phyloP scores from a whole-genome alignment of 2,329 filamentous ascomycete genomes.

The Penicillium sp. region DNA sequence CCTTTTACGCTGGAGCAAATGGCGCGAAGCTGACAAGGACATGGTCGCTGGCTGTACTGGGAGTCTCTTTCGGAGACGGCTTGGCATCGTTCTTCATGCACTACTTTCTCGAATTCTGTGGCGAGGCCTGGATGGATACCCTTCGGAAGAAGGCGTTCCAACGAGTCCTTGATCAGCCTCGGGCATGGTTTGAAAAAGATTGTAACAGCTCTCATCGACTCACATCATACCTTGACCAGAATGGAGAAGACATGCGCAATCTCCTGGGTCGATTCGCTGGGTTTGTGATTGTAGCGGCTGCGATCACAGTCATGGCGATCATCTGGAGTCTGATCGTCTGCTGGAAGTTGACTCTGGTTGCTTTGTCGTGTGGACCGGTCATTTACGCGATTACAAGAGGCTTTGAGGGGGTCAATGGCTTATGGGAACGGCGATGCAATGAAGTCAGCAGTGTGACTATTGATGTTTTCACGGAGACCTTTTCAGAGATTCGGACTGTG shows the following conservation, averaged over 20 bases:
- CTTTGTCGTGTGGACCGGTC: conserved; percentile 63
- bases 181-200: conserved; percentile 69
- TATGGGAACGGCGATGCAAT: conserved; percentile 69
- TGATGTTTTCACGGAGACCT: conserved; percentile 66
- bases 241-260: conserved; percentile 82
- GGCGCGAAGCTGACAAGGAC: conserved; percentile 51
- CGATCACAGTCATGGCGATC: conserved; percentile 66
- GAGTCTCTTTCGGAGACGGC: conserved; percentile 64
- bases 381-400: conserved; percentile 62
- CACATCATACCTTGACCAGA: conserved; percentile 68
- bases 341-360: conserved; percentile 78
- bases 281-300: conserved; percentile 59
- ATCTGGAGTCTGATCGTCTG: conserved; percentile 68
- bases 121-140: conserved; percentile 70
- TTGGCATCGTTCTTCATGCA: conserved; percentile 61
- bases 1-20: conserved; percentile 58
- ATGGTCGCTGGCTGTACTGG: conserved; percentile 68
- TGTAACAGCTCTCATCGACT: conserved; percentile 61
- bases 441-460: conserved; percentile 57
- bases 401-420: conserved; percentile 61
- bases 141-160: conserved; percentile 65
- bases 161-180: conserved; percentile 69
- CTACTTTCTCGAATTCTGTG: conserved; percentile 66
- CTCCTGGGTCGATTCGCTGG: conserved; percentile 74
- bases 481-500: conserved; percentile 74